Base-by-base conservation (phyloP, 352 stramenopile genomes). In the Vaucheria bursata region DNA sequence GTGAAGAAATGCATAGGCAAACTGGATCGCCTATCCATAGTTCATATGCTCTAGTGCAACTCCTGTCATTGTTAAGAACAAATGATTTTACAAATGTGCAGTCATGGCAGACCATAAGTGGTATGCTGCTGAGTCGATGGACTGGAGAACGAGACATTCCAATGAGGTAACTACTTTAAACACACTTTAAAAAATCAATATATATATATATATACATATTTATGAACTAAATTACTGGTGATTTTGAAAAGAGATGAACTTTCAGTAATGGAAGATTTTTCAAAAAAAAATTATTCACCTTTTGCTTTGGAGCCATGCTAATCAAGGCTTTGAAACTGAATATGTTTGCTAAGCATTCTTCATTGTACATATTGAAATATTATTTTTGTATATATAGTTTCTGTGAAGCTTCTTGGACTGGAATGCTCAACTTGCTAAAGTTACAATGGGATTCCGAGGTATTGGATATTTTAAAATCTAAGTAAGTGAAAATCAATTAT, bases 321-420 rank as follows among this genome's bases (percentile, higher is more conserved):
- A n/a, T n/a, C n/a, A n/a, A n/a, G n/a, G n/a, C n/a, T n/a, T n/a
- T n/a, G n/a, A n/a, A n/a, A n/a, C n/a, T n/a, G n/a, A n/a, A n/a
- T n/a, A n/a, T n/a, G n/a, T n/a, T n/a, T n/a, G n/a, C n/a, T n/a
- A n/a, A n/a, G n/a, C n/a, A n/a, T n/a, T n/a, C n/a, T n/a, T n/a
- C n/a, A n/a, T n/a, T n/a, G n/a, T n/a, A n/a, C n/a, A n/a, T n/a
- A n/a, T n/a, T n/a, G n/a, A n/a, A n/a, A n/a, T n/a, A n/a, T n/a
- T n/a, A n/a, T n/a, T n/a, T n/a, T n/a, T 59, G 45, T 18, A 18
- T 18, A 18, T 7, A 34, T 71, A 93, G 90, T 77, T 92, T 89
- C 71, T 92, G 87, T 0, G 91, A 96, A 80, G 91, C 91, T 0
- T 94, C 91, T n/a, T 96, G 91, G 91, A 93, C 89, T 52, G 91